phyloP scores from a whole-genome alignment of 1,284 basidiomycete genomes.

The Irpex rosettiformis region DNA sequence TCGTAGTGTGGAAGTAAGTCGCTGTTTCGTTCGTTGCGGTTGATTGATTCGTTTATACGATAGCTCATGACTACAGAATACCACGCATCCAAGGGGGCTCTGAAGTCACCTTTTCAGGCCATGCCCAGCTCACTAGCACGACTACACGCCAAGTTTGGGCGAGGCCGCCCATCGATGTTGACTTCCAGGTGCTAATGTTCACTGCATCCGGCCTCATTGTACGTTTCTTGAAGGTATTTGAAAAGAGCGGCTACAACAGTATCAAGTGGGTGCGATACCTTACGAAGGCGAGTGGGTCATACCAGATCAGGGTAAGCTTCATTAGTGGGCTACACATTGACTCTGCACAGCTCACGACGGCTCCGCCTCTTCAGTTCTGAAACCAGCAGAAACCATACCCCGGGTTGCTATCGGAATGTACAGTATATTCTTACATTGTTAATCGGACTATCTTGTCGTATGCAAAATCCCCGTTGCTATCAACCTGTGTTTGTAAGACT shows the following conservation, averaged over 20 bases:
- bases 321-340: neutral
- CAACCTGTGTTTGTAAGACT: neutral
- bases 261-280: constrained; percentile 93
- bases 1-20: constrained; percentile 97
- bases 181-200: constrained; percentile 99
- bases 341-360: neutral
- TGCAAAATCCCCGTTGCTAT: neutral
- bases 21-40: neutral
- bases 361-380: neutral
- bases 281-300: constrained; percentile 83
- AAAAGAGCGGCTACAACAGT: constrained; percentile 91
- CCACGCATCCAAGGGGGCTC: constrained; percentile 90
- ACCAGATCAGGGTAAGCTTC: constrained; percentile 76
- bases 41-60: neutral
- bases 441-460: neutral
- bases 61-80: constrained; percentile 55
- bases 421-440: neutral
- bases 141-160: constrained; percentile 95
- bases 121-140: constrained; percentile 82
- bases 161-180: constrained; percentile 94
- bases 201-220: constrained; percentile 95
- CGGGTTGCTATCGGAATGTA: neutral
- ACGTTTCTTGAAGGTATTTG: constrained; percentile 97
- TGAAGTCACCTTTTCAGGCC: constrained; percentile 84
- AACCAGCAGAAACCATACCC: neutral